phyloP scores from a whole-genome alignment of 495 filamentous ascomycete genomes.

The Parachaetomium inaequale region DNA sequence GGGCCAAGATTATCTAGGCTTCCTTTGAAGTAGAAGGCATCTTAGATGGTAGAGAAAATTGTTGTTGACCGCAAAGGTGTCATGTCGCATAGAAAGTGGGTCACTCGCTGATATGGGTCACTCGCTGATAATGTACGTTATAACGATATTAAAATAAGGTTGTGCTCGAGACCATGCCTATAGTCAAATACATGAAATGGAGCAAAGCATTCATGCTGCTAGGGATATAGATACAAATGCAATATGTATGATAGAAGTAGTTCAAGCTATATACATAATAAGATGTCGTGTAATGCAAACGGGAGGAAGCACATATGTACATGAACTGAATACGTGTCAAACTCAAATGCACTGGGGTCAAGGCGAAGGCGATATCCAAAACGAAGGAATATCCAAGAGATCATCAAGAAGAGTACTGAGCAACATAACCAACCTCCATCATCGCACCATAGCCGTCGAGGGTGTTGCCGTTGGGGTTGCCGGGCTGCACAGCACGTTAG shows the following conservation, averaged over 20 bases:
- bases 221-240: not conserved
- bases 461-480: constrained; percentile 38
- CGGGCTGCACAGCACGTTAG: constrained; percentile 32
- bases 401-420: constrained; percentile 32
- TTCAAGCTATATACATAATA: not conserved
- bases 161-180: too few species aligned
- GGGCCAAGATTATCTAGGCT: not conserved
- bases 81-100: too few species aligned
- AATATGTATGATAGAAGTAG: not conserved
- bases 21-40: not conserved
- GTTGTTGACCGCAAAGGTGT: too few species aligned
- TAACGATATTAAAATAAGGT: too few species aligned
- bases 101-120: too few species aligned
- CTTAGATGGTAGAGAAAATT: too few species aligned
- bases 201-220: too few species aligned
- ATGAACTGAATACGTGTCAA: not conserved
- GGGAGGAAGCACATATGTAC: not conserved
- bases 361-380: not conserved
- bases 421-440: constrained; percentile 49
- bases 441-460: constrained; percentile 40
- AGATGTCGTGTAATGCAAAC: not conserved
- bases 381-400: not conserved
- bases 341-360: too few species aligned
- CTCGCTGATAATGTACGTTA: too few species aligned
- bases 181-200: too few species aligned